Evolutionary conservation across 495 filamentous ascomycete species (phyloP).

Genomic region (Hypoxylon cercidicola): DNA sequence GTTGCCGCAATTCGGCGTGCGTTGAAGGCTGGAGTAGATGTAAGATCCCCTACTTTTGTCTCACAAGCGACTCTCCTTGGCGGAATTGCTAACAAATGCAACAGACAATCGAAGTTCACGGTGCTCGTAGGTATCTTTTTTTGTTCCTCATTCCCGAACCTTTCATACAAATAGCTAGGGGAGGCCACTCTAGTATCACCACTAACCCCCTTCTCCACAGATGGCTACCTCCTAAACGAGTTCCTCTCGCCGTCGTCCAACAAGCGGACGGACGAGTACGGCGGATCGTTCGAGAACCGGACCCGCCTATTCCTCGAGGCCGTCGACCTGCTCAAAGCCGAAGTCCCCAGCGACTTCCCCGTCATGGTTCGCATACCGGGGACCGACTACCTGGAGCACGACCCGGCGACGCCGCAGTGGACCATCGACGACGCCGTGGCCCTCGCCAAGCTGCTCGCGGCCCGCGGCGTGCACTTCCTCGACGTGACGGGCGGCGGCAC

Average conservation of each 20-base stretch:
- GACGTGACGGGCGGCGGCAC: conserved; percentile 69
- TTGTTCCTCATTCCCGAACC: not conserved
- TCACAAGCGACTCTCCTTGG: conserved; percentile 54
- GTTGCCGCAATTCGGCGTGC: conserved; percentile 65
- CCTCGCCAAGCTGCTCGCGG: conserved; percentile 63
- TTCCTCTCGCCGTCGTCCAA: conserved; percentile 72
- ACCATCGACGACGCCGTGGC: conserved; percentile 64
- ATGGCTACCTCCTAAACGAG: conserved; percentile 77
- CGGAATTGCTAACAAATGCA: conserved; percentile 51
- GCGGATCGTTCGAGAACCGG: conserved; percentile 66
- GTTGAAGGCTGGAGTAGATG: conserved; percentile 66
- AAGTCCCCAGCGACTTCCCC: conserved; percentile 65
- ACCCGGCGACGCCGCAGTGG: conserved; percentile 62
- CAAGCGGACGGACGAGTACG: conserved; percentile 70
- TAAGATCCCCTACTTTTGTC: conserved; percentile 55
- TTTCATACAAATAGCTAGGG: too few relatives aligned
- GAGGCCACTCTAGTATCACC: too few relatives aligned
- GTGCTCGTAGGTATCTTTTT: conserved; percentile 51
- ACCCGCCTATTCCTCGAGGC: conserved; percentile 66
- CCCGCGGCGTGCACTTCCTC: conserved; percentile 69
- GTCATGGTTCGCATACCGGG: conserved; percentile 70
- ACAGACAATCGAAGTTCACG: conserved; percentile 67
- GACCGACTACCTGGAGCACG: conserved; percentile 70
- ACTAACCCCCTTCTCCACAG: not conserved
- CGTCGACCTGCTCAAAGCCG: conserved; percentile 58